A percentile compares a stretch with the other conserved stretches of the same genome.
Evolutionary conservation across 371 early-diverging fungal species (phyloP).

Genomic region (Conidiobolus incongruus): DNA sequence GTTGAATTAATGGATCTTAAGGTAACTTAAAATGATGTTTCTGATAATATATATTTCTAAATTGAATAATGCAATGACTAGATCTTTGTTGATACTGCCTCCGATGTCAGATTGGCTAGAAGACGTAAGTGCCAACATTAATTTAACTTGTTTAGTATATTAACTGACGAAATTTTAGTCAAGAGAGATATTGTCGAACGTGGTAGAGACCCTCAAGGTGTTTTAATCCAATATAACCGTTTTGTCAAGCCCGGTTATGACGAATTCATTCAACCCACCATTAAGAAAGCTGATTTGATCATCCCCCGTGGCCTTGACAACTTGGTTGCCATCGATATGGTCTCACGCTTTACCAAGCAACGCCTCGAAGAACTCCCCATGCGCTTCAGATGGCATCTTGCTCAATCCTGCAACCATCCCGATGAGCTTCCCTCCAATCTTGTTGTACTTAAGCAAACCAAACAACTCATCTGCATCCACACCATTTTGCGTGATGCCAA

Average conservation of each 20-base stretch:
- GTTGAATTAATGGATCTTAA: conserved; percentile 74
- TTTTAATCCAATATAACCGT: conserved; percentile 62
- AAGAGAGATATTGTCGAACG: conserved; percentile 76
- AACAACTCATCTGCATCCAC: conserved; percentile 57
- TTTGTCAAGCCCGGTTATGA: conserved; percentile 88
- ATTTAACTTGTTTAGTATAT: background rate
- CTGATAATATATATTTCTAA: background rate
- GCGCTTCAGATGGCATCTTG: conserved; percentile 35
- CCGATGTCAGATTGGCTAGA: conserved; percentile 71
- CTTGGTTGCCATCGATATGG: conserved; percentile 70
- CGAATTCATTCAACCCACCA: conserved; percentile 66
- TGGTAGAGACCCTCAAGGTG: conserved; percentile 59
- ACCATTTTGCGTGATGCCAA: conserved; percentile 54
- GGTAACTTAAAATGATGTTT: conserved; percentile 12
- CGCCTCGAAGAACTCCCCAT: conserved; percentile 52
- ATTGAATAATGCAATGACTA: conserved; percentile 5
- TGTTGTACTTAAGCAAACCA: conserved; percentile 25
- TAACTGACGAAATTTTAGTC: conserved; percentile 15
- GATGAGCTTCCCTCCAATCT: conserved; percentile 24
- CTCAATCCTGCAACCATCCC: conserved; percentile 10
- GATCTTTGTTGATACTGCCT: conserved; percentile 87
- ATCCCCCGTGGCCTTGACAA: conserved; percentile 82
- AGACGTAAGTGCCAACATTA: conserved; percentile 23
- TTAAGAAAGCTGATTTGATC: conserved; percentile 71
- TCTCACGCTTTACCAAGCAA: conserved; percentile 62